Conservation (phyloP, 2,329 filamentous ascomycete genomes). For the Aspergillus awamori region DNA sequence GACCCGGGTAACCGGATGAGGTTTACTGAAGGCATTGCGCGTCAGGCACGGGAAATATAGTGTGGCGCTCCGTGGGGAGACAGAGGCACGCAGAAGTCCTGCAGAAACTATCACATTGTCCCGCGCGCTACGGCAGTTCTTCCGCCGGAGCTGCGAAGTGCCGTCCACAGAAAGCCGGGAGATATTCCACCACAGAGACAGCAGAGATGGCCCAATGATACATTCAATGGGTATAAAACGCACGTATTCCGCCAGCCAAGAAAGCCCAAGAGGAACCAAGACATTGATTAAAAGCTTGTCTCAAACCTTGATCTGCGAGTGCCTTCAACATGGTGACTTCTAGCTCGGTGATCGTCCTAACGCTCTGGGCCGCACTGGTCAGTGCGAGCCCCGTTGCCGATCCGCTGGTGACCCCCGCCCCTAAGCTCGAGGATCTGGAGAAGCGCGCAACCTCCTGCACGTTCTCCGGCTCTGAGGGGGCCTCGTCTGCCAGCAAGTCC, state of each 20-base stretch:
- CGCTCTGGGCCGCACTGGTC: neutral
- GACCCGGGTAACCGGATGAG: neutral
- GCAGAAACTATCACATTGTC: constrained; percentile 1
- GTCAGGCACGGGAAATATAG: constrained; percentile 3
- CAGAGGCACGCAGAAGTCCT: neutral
- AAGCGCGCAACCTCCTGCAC: constrained; percentile 4
- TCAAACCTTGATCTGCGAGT: neutral
- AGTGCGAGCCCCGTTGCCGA: neutral
- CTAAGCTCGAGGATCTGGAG: neutral
- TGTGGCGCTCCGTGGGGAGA: neutral
- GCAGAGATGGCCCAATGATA: neutral
- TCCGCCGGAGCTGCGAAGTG: neutral
- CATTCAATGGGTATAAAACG: neutral
- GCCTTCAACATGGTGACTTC: neutral
- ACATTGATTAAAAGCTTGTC: neutral
- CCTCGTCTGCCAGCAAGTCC: constrained; percentile 3
- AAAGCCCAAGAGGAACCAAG: neutral
- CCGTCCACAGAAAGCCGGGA: neutral
- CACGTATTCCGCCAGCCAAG: neutral
- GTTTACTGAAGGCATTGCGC: neutral
- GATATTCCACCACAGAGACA: neutral
- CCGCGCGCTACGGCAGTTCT: neutral
- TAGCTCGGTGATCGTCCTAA: neutral
- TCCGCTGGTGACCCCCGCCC: neutral
- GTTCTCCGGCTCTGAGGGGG: neutral